These are phyloP conservation scores for Mycena venus DNA, from an alignment of 768 basidiomycete species.

Conservation along the genomic window DNA sequence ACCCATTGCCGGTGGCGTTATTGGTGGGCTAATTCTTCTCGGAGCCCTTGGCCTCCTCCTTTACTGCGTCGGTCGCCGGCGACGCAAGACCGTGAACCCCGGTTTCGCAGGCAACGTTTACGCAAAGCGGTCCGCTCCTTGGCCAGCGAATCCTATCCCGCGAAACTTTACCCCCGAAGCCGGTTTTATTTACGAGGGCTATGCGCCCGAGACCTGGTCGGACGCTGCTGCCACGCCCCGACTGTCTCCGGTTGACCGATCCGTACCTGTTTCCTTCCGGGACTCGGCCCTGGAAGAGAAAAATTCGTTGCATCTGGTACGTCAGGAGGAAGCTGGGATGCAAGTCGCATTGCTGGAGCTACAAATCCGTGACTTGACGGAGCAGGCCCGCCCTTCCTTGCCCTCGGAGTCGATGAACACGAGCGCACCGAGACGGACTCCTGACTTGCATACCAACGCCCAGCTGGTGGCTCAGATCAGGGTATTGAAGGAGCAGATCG, in stretches of 20 bases:
- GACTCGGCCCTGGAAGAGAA: not conserved
- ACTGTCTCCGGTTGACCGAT: not conserved
- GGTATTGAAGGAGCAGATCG: not conserved
- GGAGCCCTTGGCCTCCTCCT: not conserved
- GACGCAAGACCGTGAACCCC: not conserved
- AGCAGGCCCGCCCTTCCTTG: not conserved
- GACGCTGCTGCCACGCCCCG: not conserved
- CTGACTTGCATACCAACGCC: not conserved
- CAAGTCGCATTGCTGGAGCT: not conserved
- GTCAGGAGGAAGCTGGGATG: not conserved
- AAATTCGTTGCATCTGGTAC: not conserved
- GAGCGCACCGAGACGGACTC: not conserved
- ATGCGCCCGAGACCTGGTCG: not conserved
- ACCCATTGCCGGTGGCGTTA: not conserved
- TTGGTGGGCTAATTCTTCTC: not conserved
- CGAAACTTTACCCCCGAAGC: not conserved
- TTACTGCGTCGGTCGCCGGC: not conserved
- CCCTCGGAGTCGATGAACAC: not conserved
- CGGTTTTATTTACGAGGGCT: not conserved
- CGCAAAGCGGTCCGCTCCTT: not conserved
- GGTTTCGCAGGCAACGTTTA: not conserved
- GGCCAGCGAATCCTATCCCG: not conserved
- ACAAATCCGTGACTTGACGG: not conserved
- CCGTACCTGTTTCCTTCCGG: not conserved
- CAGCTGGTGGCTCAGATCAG: not conserved